These are phyloP conservation scores for Botrytis galanthina DNA, from an alignment of 2,329 filamentous ascomycete species.

Conservation along the genomic window DNA sequence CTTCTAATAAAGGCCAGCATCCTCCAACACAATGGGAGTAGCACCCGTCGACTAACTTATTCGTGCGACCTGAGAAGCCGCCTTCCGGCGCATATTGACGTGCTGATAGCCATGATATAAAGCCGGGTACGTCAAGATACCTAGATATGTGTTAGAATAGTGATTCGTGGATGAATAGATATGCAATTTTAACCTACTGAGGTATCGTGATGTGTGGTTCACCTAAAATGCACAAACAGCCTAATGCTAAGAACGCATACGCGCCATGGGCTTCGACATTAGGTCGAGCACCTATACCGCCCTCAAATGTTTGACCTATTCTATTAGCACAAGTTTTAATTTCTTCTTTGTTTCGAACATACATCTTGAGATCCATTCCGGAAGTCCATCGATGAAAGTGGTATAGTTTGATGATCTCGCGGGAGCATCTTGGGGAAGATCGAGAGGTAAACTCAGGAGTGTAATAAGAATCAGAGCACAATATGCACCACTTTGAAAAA, in stretches of 20 bases:
- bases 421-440: slow-evolving; percentile 71
- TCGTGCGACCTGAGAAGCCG: slow-evolving; percentile 89
- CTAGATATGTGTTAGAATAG: slow-evolving; percentile 43
- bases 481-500: slow-evolving; percentile 71
- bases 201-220: slow-evolving; percentile 71
- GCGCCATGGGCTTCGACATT: slow-evolving; percentile 91
- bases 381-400: slow-evolving; percentile 69
- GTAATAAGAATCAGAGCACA: slow-evolving; percentile 84
- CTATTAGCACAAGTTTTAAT: slow-evolving; percentile 11
- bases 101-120: slow-evolving; percentile 85
- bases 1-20: slow-evolving; percentile 90
- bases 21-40: slow-evolving; percentile 98
- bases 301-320: slow-evolving; percentile 87
- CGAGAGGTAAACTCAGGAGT: slow-evolving; percentile 77
- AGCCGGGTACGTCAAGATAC: slow-evolving; percentile 70
- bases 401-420: slow-evolving; percentile 61
- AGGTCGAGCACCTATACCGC: slow-evolving; percentile 83
- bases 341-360: slow-evolving; percentile 42
- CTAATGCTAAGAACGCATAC: slow-evolving; percentile 93
- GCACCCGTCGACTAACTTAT: slow-evolving; percentile 97
- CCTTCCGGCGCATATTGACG: slow-evolving; percentile 90
- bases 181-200: slow-evolving; percentile 51
- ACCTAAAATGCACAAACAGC: slow-evolving; percentile 82
- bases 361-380: slow-evolving; percentile 79
- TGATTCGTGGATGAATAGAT: slow-evolving; percentile 13